Conservation (phyloP, 257 asterid genomes). For the Solanum ossicruentum region DNA sequence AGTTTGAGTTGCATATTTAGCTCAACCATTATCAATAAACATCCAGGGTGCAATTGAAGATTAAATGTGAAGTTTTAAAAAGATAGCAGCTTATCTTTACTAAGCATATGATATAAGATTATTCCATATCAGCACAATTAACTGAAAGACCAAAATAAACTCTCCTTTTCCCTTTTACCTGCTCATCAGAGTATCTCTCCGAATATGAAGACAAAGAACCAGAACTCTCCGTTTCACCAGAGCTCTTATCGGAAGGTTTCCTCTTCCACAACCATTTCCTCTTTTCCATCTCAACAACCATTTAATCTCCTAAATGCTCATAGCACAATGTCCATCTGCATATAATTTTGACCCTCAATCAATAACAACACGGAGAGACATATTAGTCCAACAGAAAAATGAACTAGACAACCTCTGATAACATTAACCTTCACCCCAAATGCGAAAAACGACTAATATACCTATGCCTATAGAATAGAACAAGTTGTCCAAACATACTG, state of each 20-base stretch:
- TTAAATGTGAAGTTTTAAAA: neutral
- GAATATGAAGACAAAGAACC: conserved; percentile 52
- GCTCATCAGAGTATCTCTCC: conserved; percentile 59
- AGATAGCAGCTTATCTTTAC: neutral
- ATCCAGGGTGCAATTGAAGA: neutral
- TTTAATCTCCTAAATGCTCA: conserved; percentile 5
- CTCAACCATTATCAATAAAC: neutral
- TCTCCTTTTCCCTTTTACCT: conserved; percentile 14
- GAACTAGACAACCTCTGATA: neutral
- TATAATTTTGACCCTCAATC: neutral
- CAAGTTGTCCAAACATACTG: neutral
- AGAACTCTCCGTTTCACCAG: conserved; percentile 64
- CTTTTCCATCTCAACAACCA: conserved; percentile 36
- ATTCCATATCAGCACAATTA: neutral
- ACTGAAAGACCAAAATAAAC: neutral
- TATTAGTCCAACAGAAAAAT: neutral
- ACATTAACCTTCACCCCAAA: neutral
- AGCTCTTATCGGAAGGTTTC: conserved; percentile 51
- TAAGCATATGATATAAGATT: neutral
- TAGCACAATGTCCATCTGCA: conserved; percentile 12
- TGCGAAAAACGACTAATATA: neutral
- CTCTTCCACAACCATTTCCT: conserved; percentile 77
- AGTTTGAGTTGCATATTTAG: neutral
- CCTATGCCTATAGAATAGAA: neutral
- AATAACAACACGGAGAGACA: neutral